Percentiles rank a stretch among this genome's conserved stretches.
phyloP scores from a whole-genome alignment of 768 basidiomycete species.

The Hericium erinaceus region DNA sequence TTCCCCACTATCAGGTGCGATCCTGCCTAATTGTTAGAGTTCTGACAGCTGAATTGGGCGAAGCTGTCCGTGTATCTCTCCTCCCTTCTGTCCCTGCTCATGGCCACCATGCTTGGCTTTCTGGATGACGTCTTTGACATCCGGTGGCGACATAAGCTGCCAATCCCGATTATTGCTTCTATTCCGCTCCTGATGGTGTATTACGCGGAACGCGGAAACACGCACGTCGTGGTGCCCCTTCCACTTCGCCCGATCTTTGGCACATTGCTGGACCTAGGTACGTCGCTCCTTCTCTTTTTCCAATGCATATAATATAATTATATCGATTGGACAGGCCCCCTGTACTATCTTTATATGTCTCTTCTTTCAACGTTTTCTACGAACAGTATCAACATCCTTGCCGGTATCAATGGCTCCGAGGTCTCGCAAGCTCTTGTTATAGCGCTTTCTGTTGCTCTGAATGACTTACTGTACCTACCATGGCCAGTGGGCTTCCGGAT shows the following conservation, averaged over 20 bases:
- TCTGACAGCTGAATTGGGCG: not conserved
- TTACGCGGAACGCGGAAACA: conserved; percentile 89
- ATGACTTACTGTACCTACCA: conserved; percentile 91
- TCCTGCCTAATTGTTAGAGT: not conserved
- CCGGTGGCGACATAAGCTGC: conserved; percentile 95
- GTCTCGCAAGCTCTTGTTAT: conserved; percentile 91
- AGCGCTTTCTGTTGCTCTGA: conserved; percentile 79
- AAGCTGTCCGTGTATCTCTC: conserved; percentile 91
- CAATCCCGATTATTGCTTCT: conserved; percentile 92
- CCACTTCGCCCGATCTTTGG: conserved; percentile 67
- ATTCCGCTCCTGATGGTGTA: conserved; percentile 95
- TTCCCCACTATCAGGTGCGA: conserved; percentile 70
- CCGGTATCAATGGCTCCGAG: conserved; percentile 96
- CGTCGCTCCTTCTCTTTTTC: conserved; percentile 15
- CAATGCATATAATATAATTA: conserved; percentile 7
- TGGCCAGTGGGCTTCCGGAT: conserved; percentile 70
- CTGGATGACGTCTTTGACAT: conserved; percentile 98
- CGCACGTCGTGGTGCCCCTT: conserved; percentile 88
- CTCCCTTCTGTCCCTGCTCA: conserved; percentile 82
- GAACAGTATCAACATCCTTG: conserved; percentile 97
- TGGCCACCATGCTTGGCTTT: conserved; percentile 91
- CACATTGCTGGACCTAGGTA: conserved; percentile 81
- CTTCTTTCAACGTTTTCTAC: conserved; percentile 93
- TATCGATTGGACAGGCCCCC: conserved; percentile 47
- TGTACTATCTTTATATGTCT: conserved; percentile 97